These are phyloP conservation scores for Xerocomellus chrysenteron DNA, from an alignment of 768 basidiomycete species.

Conservation along the genomic window DNA sequence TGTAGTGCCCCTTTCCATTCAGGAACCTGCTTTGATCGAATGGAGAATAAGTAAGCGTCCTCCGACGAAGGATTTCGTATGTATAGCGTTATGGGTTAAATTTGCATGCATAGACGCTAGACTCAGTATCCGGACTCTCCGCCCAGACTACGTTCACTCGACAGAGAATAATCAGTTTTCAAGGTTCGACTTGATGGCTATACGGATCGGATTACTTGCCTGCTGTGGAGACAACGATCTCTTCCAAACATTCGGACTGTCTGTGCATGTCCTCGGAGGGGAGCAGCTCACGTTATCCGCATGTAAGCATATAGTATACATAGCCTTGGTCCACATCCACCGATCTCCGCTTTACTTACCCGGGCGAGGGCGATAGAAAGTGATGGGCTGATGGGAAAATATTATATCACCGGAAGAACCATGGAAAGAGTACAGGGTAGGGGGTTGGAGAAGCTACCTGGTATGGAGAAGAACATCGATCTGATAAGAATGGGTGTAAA, in stretches of 20 bases:
- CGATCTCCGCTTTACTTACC: slow-evolving; percentile 2
- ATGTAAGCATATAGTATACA: not conserved
- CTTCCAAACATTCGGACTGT: not conserved
- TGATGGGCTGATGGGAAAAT: not conserved
- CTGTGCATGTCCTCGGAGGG: not conserved
- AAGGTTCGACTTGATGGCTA: not conserved
- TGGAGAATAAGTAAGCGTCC: not conserved
- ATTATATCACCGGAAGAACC: not conserved
- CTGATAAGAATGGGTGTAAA: not conserved
- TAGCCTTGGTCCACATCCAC: not conserved
- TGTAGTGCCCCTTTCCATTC: not conserved
- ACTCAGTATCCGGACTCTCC: not conserved
- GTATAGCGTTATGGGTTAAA: not conserved
- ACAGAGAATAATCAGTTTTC: not conserved
- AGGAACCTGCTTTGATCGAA: not conserved
- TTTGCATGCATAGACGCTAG: not conserved
- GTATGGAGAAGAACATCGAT: not conserved
- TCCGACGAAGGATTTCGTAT: not conserved
- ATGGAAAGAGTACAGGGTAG: not conserved
- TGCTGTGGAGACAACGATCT: not conserved
- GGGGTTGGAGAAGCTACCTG: not conserved
- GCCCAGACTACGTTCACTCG: not conserved
- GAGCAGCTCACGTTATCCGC: not conserved
- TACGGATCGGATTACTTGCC: not conserved
- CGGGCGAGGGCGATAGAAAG: not conserved